phyloP scores from a whole-genome alignment of 2,329 filamentous ascomycete species.

The Phialophora chinensis region DNA sequence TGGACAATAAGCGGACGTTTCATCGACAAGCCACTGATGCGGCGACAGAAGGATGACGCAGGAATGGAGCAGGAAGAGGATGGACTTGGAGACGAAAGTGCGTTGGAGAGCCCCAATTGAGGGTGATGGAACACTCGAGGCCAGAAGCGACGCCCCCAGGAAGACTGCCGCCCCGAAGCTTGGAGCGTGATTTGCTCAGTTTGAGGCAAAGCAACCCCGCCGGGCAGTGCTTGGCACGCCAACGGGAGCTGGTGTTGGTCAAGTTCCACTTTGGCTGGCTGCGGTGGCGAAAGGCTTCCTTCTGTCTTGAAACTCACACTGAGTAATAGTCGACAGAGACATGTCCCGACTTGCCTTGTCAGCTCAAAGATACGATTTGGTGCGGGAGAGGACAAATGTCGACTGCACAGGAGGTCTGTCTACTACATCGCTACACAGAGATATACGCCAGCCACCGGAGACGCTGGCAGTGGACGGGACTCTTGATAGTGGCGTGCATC shows the following conservation, averaged over 20 bases:
- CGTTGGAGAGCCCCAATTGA: background rate
- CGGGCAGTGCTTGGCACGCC: constrained; percentile 1
- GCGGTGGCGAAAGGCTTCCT: constrained; percentile 15
- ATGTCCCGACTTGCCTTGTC: background rate
- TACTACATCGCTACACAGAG: background rate
- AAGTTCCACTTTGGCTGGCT: constrained; percentile 14
- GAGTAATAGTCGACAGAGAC: background rate
- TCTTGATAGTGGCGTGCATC: constrained; percentile 11
- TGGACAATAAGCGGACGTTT: constrained; percentile 14
- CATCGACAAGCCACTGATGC: constrained; percentile 25
- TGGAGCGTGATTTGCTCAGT: constrained; percentile 25
- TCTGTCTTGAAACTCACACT: background rate
- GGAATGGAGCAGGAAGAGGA: constrained; percentile 7
- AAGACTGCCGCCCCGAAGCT: constrained; percentile 1
- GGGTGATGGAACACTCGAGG: constrained; percentile 9
- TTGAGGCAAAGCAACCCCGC: constrained; percentile 15
- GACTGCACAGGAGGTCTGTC: background rate
- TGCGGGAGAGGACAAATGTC: background rate
- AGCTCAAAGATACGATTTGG: background rate
- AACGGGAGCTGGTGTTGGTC: constrained; percentile 12
- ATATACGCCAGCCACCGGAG: background rate
- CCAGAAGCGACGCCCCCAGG: constrained; percentile 1
- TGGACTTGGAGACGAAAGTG: constrained; percentile 6
- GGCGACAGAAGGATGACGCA: constrained; percentile 17
- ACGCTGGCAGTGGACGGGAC: background rate